Percentiles rank a stretch among this genome's conserved stretches.
Conservation (phyloP, 257 asterid species). For the Leptodermis oblonga region DNA sequence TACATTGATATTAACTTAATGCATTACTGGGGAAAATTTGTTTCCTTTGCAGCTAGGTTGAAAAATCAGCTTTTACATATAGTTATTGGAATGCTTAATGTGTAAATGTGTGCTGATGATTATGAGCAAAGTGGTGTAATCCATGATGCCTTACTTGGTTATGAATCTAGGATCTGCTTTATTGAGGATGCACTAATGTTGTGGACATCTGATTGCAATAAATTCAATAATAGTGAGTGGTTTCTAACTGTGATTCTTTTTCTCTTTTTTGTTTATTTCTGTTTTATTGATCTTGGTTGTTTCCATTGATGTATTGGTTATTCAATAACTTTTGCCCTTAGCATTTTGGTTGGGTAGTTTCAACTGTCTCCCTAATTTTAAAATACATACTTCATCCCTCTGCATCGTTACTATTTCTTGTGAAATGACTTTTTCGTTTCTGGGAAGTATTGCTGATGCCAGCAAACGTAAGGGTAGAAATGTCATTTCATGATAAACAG, state of each 20-base stretch:
- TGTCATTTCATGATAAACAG: too few relatives aligned
- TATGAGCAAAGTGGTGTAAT: neutral
- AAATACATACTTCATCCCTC: too few relatives aligned
- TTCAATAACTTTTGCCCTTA: too few relatives aligned
- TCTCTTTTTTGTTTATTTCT: neutral
- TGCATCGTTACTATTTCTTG: too few relatives aligned
- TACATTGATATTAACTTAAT: slow-evolving; percentile 4
- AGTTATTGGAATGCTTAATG: neutral
- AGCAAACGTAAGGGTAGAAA: too few relatives aligned
- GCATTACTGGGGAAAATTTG: neutral
- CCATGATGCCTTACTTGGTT: neutral
- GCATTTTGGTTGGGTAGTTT: too few relatives aligned
- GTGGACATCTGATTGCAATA: neutral
- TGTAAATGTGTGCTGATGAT: neutral
- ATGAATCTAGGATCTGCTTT: neutral
- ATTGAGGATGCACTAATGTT: neutral
- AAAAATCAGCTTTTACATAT: neutral
- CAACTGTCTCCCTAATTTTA: too few relatives aligned
- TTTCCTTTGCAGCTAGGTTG: slow-evolving; percentile 5
- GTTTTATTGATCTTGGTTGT: neutral
- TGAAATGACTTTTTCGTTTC: too few relatives aligned
- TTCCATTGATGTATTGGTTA: neutral
- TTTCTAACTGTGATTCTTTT: neutral
- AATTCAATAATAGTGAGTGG: neutral
- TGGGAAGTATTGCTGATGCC: too few relatives aligned